phyloP scores from a whole-genome alignment of 1,139 yeast species.

The Pichia sp. region DNA sequence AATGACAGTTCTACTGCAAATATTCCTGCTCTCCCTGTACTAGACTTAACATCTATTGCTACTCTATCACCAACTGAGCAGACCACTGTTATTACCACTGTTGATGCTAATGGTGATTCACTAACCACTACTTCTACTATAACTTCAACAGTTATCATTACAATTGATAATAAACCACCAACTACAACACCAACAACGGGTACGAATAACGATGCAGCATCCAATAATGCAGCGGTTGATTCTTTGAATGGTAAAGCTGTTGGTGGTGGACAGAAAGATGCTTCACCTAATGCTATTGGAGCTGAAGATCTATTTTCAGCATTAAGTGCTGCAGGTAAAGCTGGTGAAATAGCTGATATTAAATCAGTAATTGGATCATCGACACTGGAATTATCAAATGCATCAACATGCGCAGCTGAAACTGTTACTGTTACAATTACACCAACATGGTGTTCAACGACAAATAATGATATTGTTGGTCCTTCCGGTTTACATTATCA shows the following conservation, averaged over 20 bases:
- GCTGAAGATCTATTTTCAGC: slow-evolving; percentile 1
- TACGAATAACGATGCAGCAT: slow-evolving; percentile 2
- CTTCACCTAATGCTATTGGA: background rate
- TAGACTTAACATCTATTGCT: background rate
- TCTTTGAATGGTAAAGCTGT: background rate
- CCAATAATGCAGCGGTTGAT: slow-evolving; percentile 1
- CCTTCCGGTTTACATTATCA: slow-evolving; percentile 2
- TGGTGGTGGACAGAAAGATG: background rate
- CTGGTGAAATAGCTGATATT: slow-evolving; percentile 9
- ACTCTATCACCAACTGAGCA: background rate
- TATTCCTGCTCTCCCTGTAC: slow-evolving; percentile 6
- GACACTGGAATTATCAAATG: slow-evolving; percentile 8
- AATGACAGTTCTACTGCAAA: slow-evolving; percentile 18
- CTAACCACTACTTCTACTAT: slow-evolving; percentile 26
- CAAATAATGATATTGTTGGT: slow-evolving; percentile 4
- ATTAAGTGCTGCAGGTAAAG: slow-evolving; percentile 5
- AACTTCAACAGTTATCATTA: slow-evolving; percentile 25
- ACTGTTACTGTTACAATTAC: slow-evolving; percentile 23
- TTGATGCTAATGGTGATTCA: slow-evolving; percentile 13
- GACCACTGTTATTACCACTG: slow-evolving; percentile 3
- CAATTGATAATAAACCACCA: slow-evolving; percentile 9
- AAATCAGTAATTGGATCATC: slow-evolving; percentile 8
- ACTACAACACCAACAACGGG: background rate
- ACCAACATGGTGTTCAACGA: slow-evolving; percentile 9
- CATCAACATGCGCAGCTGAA: slow-evolving; percentile 12